phyloP scores from a whole-genome alignment of 148 eudicot genomes.

The Oxyria digyna region DNA sequence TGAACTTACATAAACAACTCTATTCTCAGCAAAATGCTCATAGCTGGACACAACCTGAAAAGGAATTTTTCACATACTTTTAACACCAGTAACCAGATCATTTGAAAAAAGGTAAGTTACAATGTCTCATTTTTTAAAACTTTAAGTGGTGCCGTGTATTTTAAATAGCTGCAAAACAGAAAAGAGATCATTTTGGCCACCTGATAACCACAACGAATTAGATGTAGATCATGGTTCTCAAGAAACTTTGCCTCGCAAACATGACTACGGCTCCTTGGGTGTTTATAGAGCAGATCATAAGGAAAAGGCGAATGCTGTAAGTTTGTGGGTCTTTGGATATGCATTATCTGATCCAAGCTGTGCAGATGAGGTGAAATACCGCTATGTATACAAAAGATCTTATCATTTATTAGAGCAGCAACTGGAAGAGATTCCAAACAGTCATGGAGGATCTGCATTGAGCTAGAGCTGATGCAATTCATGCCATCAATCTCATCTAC shows the following conservation, averaged over 20 bases:
- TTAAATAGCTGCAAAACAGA: background rate
- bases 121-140: background rate
- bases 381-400: background rate
- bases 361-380: constrained; percentile 4
- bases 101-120: background rate
- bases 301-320: background rate
- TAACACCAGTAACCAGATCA: background rate
- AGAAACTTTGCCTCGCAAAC: background rate
- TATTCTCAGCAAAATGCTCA: background rate
- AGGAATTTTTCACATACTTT: background rate
- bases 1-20: background rate
- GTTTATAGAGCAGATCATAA: background rate
- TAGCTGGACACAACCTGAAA: background rate
- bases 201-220: background rate
- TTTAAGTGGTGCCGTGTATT: background rate
- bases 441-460: background rate
- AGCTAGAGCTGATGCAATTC: no score
- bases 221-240: constrained; percentile 5
- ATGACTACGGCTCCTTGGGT: background rate
- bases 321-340: background rate
- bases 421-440: background rate
- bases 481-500: background rate
- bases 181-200: background rate
- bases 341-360: background rate
- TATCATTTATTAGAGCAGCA: constrained; percentile 5